Evolutionary conservation across 2,329 filamentous ascomycete species (phyloP).

Genomic region (Beauveria brongniartii): DNA sequence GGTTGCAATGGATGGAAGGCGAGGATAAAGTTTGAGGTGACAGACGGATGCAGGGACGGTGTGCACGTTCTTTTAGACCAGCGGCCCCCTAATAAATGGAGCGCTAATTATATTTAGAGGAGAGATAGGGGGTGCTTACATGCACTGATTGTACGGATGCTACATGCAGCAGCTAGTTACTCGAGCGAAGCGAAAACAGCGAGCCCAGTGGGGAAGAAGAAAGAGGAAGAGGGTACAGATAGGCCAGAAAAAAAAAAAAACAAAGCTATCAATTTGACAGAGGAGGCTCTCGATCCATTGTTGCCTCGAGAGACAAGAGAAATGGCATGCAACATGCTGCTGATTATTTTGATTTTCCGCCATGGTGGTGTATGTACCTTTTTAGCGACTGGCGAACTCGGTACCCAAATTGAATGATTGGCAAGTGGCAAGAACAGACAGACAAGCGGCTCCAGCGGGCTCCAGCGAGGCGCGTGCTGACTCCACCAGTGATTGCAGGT

Average conservation of each 20-base stretch:
- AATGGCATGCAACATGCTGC: too few relatives aligned
- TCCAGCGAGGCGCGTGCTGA: slow-evolving; percentile 2
- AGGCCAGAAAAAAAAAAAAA: too few relatives aligned
- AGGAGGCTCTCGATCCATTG: too few relatives aligned
- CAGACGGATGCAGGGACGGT: neutral
- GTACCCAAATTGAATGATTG: too few relatives aligned
- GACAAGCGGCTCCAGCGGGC: neutral
- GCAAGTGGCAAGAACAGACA: neutral
- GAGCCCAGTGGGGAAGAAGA: neutral
- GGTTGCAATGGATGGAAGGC: neutral
- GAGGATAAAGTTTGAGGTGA: neutral
- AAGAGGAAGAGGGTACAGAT: neutral
- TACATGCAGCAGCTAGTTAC: neutral
- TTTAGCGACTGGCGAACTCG: too few relatives aligned
- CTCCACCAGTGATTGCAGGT: neutral
- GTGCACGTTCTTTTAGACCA: neutral
- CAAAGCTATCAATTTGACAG: too few relatives aligned
- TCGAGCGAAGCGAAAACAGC: neutral
- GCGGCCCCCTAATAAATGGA: neutral
- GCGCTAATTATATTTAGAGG: slow-evolving; percentile 5
- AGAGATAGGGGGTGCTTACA: neutral
- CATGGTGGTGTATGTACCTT: too few relatives aligned
- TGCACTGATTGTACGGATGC: too few relatives aligned
- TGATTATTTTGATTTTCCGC: too few relatives aligned
- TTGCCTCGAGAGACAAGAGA: too few relatives aligned